Percentiles rank a stretch among this genome's conserved stretches.
These are phyloP conservation scores for Deinandra increscens DNA, from an alignment of 129 eudicot genomes.

Conservation along the genomic window DNA sequence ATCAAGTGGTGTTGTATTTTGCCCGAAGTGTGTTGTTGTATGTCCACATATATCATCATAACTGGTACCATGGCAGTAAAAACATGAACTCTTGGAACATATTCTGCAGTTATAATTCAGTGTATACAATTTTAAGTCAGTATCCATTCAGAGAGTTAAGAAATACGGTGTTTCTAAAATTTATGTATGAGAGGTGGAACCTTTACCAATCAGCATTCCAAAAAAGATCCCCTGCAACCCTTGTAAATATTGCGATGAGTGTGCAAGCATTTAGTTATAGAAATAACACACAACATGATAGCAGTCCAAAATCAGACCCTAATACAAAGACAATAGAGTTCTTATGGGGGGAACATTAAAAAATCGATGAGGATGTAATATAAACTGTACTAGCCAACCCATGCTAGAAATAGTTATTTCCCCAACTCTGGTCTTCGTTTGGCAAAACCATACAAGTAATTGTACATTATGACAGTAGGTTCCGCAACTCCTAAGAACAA, in stretches of 20 bases:
- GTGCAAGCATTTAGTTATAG: slow-evolving; percentile 82
- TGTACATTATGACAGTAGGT: slow-evolving; percentile 82
- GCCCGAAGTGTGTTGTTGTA: too few relatives aligned
- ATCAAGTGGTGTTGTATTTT: too few relatives aligned
- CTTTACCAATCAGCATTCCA: slow-evolving; percentile 68
- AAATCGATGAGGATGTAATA: not conserved
- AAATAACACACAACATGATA: slow-evolving; percentile 62
- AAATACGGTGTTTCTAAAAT: not conserved
- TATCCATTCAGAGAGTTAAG: not conserved
- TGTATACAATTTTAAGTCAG: not conserved
- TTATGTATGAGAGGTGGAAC: not conserved
- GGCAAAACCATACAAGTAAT: slow-evolving; percentile 65
- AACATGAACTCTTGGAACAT: slow-evolving; percentile 74
- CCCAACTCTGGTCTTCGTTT: slow-evolving; percentile 59
- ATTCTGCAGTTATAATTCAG: slow-evolving; percentile 61
- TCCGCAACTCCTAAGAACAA: slow-evolving; percentile 92
- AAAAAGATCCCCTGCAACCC: slow-evolving; percentile 95
- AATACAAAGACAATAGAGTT: slow-evolving; percentile 2
- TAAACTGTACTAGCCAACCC: slow-evolving; percentile 90
- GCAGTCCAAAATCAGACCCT: slow-evolving; percentile 98
- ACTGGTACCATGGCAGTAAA: slow-evolving; percentile 87
- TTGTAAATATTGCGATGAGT: slow-evolving; percentile 72
- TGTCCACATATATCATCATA: slow-evolving; percentile 77
- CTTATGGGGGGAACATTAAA: not conserved
- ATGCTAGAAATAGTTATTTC: slow-evolving; percentile 62